These are phyloP conservation scores for Cystofilobasidium bisporidii DNA, from an alignment of 768 basidiomycete species.

Conservation along the genomic window DNA sequence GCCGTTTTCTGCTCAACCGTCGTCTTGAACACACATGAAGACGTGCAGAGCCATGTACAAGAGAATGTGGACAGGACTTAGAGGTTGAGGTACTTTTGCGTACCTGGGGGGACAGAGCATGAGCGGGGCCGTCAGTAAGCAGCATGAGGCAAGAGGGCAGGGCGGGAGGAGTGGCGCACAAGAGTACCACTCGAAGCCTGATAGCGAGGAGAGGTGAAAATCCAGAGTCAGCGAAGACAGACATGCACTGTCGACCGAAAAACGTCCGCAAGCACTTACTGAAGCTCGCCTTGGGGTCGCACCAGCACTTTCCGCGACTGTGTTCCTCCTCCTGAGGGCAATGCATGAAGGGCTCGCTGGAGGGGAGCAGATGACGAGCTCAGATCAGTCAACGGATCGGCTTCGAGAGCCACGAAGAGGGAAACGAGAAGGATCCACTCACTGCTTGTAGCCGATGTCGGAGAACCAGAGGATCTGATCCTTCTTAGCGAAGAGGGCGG, in stretches of 20 bases:
- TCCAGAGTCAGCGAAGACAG: background rate
- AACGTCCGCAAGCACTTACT: too few relatives aligned
- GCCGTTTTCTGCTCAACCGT: too few relatives aligned
- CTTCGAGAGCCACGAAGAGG: background rate
- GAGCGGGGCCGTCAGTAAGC: background rate
- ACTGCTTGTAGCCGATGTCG: constrained; percentile 71
- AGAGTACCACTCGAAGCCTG: constrained; percentile 42
- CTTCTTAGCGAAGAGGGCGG: constrained; percentile 74
- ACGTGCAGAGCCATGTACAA: too few relatives aligned
- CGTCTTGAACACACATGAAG: too few relatives aligned
- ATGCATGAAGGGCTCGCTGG: constrained; percentile 73
- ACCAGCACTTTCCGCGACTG: background rate
- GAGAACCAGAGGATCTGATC: constrained; percentile 91
- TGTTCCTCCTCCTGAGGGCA: constrained; percentile 62
- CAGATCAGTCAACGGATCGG: background rate
- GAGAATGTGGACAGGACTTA: background rate
- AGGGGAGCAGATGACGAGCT: background rate
- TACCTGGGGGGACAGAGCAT: background rate
- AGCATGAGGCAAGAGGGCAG: background rate
- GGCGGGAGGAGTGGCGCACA: background rate
- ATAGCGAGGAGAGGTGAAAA: constrained; percentile 42
- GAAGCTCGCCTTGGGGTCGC: background rate
- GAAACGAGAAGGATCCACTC: background rate
- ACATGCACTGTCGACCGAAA: background rate
- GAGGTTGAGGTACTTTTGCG: background rate